phyloP scores from a whole-genome alignment of 352 stramenopile species.

The Elongisporangium anandrum region DNA sequence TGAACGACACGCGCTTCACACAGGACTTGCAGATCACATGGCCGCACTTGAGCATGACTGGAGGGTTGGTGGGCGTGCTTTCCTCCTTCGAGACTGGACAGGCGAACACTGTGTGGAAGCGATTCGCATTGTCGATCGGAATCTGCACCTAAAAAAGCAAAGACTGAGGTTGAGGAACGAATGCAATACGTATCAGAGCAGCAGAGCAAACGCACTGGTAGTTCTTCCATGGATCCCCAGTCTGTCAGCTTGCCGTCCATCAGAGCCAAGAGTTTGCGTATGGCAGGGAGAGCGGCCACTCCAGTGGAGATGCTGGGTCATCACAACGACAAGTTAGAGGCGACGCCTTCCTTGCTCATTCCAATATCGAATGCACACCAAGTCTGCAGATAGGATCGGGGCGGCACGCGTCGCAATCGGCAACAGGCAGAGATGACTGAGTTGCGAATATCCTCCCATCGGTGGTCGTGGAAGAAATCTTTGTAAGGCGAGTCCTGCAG shows the following conservation, averaged over 20 bases:
- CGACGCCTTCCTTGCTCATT: no score
- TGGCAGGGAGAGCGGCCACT: conserved; percentile 61
- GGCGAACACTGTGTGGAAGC: conserved; percentile 86
- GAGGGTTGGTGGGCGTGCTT: conserved; percentile 76
- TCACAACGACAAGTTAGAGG: conserved; percentile 10
- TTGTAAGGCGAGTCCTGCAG: conserved; percentile 79
- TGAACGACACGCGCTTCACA: conserved; percentile 77
- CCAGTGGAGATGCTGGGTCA: conserved; percentile 57
- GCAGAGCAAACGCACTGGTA: conserved; percentile 33
- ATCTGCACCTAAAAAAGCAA: conserved; percentile 50
- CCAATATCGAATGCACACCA: no score
- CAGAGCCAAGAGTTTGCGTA: conserved; percentile 77
- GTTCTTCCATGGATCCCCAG: conserved; percentile 69
- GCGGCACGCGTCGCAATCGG: conserved; percentile 60
- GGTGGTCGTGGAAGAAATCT: conserved; percentile 56
- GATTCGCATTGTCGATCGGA: conserved; percentile 69
- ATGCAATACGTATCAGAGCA: not conserved
- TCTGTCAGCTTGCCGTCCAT: conserved; percentile 75
- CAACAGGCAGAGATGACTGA: conserved; percentile 72
- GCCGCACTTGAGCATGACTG: conserved; percentile 83
- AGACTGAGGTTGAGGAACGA: not conserved
- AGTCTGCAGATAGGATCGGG: conserved; percentile 67
- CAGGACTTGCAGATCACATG: conserved; percentile 83
- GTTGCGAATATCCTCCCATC: conserved; percentile 72
- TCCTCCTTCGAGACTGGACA: conserved; percentile 87